These are phyloP conservation scores for Tillandsia fasciculata DNA, from an alignment of 176 grass and related monocot species.

Conservation along the genomic window DNA sequence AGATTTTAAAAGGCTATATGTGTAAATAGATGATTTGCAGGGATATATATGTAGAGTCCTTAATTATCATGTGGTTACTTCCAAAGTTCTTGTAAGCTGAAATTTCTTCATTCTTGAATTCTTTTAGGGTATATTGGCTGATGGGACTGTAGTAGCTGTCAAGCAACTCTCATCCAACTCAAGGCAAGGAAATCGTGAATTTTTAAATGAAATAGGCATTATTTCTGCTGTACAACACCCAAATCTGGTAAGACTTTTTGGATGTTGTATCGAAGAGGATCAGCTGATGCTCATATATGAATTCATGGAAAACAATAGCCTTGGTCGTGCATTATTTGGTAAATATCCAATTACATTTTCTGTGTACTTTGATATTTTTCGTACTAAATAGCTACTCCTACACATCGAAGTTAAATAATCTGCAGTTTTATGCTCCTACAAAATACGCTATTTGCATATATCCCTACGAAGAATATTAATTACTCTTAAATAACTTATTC, in stretches of 20 bases:
- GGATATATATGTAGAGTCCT: neutral
- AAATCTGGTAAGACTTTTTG: conserved; percentile 84
- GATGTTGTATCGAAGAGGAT: conserved; percentile 79
- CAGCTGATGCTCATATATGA: conserved; percentile 78
- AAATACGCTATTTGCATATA: too few species aligned
- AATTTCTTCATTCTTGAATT: neutral
- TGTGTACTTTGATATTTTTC: neutral
- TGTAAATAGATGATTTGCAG: neutral
- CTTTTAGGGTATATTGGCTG: conserved; percentile 47
- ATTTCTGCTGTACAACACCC: conserved; percentile 85
- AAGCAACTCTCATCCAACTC: conserved; percentile 80
- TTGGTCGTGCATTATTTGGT: conserved; percentile 81
- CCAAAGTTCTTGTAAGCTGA: conserved; percentile 8
- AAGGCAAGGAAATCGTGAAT: conserved; percentile 84
- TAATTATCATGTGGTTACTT: neutral
- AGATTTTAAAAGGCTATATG: too few species aligned
- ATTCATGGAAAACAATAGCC: conserved; percentile 87
- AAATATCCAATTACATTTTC: conserved; percentile 20
- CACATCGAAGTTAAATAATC: neutral
- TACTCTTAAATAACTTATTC: too few species aligned
- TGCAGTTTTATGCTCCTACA: too few species aligned
- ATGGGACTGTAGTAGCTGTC: conserved; percentile 71
- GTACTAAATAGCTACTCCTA: neutral
- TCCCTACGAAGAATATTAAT: too few species aligned
- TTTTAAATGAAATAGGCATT: conserved; percentile 89